Evolutionary conservation across 257 asterid species (phyloP).

Genomic region (Nicotiana otophora): DNA sequence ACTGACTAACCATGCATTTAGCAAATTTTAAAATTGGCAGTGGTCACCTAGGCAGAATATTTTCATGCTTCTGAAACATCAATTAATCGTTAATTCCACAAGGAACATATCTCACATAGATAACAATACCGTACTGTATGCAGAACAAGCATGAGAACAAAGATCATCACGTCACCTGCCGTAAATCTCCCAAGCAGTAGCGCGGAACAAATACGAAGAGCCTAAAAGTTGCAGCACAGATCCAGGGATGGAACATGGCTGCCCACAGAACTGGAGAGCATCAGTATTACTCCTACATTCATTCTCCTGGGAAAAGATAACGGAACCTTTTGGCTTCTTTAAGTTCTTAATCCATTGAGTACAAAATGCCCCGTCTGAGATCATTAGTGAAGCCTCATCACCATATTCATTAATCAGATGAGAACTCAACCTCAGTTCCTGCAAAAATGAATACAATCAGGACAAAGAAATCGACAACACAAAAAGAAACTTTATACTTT

Average conservation of each 20-base stretch:
- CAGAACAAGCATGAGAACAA: slow-evolving; percentile 11
- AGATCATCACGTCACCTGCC: slow-evolving; percentile 61
- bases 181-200: slow-evolving; percentile 93
- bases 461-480: slow-evolving; percentile 14
- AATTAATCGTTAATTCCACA: not conserved
- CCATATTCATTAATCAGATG: slow-evolving; percentile 68
- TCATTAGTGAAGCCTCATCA: slow-evolving; percentile 62
- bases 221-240: slow-evolving; percentile 82
- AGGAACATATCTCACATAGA: not conserved
- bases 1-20: not conserved
- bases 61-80: not conserved
- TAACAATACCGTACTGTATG: not conserved
- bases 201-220: slow-evolving; percentile 82
- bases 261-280: slow-evolving; percentile 59
- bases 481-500: slow-evolving; percentile 5
- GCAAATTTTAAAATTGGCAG: not conserved
- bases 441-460: slow-evolving; percentile 23
- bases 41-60: not conserved
- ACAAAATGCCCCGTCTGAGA: slow-evolving; percentile 74
- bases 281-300: slow-evolving; percentile 29
- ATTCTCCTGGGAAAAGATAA: slow-evolving; percentile 59
- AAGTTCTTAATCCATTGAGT: slow-evolving; percentile 70
- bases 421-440: slow-evolving; percentile 80
- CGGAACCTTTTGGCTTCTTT: slow-evolving; percentile 55
- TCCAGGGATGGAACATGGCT: slow-evolving; percentile 73